Base-by-base conservation (phyloP, 2,329 filamentous ascomycete species). In the Colletotrichum magnum region DNA sequence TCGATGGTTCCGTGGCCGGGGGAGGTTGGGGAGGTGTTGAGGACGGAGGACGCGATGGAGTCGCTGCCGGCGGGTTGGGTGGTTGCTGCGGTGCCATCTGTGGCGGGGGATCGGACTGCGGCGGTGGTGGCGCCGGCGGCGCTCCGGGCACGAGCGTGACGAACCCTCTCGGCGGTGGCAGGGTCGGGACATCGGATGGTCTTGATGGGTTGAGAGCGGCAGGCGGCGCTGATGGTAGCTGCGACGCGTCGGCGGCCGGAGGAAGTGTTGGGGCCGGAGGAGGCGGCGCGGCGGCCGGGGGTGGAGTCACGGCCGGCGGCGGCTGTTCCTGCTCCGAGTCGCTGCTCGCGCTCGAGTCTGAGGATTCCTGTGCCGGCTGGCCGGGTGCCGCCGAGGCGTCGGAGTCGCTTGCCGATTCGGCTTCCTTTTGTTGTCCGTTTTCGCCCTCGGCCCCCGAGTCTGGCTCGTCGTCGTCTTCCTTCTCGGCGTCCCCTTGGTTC, bases 91-190 rank as follows among this genome's bases (percentile, higher is more conserved):
- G 48, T 2, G 50, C 12, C 24, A n/a, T 13, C 24, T 41, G 64
- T n/a, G 45, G 41, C 6, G 53, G 54, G 3, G 41, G 41, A n/a
- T 43, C 16, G 13, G 41, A 15, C 41, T 45, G 16, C 21, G 21
- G 64, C 28, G 56, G 56, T 4, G 66, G 61, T 2, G 48, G 26
- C 2, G 66, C n/a, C 2, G 56, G 43, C 21, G 67, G 67, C 2
- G 62, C 62, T 15, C 62, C 56, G n/a, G 67, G 67, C 0, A 69
- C 67, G 32, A 69, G 50, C 3, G 67, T 69, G 50, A 69, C 51
- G 43, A 69, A 69, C 5, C 66, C 66, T 18, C 66, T 47, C 15
- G 62, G 24, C 1, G 66, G 66, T 1, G 62, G 62, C 4, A 69
- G 3, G 2, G 24, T 47, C 4, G 32, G 43, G n/a, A 24, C 39